Conservation (phyloP, 2,329 filamentous ascomycete genomes). For the Coniochaeta pulveracea region DNA sequence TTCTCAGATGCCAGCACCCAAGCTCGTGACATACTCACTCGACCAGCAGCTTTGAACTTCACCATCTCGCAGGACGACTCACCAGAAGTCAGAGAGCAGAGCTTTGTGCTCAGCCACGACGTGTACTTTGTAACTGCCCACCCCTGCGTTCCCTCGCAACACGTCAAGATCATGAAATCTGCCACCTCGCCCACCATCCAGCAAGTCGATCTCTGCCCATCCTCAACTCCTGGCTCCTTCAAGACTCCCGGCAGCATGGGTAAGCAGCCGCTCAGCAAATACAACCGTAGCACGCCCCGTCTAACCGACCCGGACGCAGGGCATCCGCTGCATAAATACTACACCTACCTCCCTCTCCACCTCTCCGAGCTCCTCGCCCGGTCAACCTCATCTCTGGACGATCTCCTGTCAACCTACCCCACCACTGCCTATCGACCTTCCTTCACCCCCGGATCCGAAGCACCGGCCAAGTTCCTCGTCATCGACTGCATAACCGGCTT, state of each 20-base stretch:
- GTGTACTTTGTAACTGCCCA: slow-evolving; percentile 56
- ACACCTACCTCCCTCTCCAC: slow-evolving; percentile 47
- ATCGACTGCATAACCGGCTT: slow-evolving; percentile 53
- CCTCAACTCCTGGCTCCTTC: not conserved
- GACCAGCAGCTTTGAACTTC: slow-evolving; percentile 29
- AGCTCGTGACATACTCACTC: slow-evolving; percentile 21
- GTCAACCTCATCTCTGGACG: slow-evolving; percentile 28
- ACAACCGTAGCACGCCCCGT: slow-evolving; percentile 2
- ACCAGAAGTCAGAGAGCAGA: slow-evolving; percentile 21
- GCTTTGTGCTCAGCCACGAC: slow-evolving; percentile 40
- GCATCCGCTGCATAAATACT: slow-evolving; percentile 53
- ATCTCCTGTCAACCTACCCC: slow-evolving; percentile 28
- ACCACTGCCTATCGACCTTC: slow-evolving; percentile 20
- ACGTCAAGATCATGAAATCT: slow-evolving; percentile 46
- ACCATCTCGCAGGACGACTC: slow-evolving; percentile 24
- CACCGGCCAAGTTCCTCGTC: slow-evolving; percentile 37
- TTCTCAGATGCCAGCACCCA: slow-evolving; percentile 21
- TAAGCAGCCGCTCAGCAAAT: slow-evolving; percentile 25
- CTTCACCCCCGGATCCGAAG: slow-evolving; percentile 18
- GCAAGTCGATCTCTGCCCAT: slow-evolving; percentile 38
- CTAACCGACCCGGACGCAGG: slow-evolving; percentile 21
- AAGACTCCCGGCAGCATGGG: slow-evolving; percentile 30
- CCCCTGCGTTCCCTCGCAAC: slow-evolving; percentile 47
- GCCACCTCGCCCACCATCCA: slow-evolving; percentile 48
- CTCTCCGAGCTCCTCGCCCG: slow-evolving; percentile 43